A percentile compares a stretch with the other conserved stretches of the same genome.
Evolutionary conservation across 371 early-diverging fungal species (phyloP).

Genomic region (Smittium culicis): DNA sequence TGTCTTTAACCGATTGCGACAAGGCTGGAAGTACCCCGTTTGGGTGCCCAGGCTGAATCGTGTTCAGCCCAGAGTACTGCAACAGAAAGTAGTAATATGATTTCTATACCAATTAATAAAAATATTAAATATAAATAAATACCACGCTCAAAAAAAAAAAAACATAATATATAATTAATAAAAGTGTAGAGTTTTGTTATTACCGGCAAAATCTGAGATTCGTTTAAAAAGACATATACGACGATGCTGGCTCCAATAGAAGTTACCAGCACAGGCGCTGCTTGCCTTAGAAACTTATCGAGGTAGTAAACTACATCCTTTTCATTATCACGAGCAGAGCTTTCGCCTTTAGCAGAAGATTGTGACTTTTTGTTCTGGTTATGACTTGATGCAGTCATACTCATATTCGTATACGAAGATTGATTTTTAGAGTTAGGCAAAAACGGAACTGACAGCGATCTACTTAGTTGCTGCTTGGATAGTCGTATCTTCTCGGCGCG

Average conservation of each 20-base stretch:
- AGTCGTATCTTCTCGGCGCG: not conserved
- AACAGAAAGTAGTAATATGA: slow-evolving; percentile 6
- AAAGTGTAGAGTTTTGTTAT: no score
- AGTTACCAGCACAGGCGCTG: not conserved
- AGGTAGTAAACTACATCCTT: not conserved
- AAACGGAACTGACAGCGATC: not conserved
- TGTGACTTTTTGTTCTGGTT: not conserved
- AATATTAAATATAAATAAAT: no score
- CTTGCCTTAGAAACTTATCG: not conserved
- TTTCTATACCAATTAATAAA: not conserved
- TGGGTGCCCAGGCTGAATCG: slow-evolving; percentile 1
- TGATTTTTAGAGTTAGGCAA: not conserved
- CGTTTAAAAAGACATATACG: not conserved
- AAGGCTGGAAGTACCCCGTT: slow-evolving; percentile 1
- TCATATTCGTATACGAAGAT: not conserved
- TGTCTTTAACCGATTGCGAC: not conserved
- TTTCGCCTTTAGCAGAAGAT: not conserved
- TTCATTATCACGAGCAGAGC: not conserved
- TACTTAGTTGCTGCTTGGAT: not conserved
- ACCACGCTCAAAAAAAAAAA: no score
- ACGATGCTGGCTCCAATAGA: not conserved
- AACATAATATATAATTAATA: no score
- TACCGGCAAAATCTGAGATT: not conserved
- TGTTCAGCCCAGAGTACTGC: not conserved
- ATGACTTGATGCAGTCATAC: not conserved